Percentiles rank a stretch among this genome's conserved stretches.
These are phyloP conservation scores for Xylariaceae sp. DNA, from an alignment of 2,329 filamentous ascomycete species.

Conservation along the genomic window DNA sequence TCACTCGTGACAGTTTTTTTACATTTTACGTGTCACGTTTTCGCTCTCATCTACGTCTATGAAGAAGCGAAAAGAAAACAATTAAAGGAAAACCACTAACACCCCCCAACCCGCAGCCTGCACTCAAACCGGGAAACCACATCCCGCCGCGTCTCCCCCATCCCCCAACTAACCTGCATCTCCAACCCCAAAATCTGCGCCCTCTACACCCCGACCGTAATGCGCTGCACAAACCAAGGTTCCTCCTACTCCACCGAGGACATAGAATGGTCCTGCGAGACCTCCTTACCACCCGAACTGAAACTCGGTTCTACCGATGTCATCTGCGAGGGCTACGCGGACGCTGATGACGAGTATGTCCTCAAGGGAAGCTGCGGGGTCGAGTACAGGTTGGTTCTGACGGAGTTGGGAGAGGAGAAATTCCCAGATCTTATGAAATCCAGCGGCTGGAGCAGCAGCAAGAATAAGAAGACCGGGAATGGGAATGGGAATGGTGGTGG, in stretches of 20 bases:
- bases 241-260: constrained; percentile 74
- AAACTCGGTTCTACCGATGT: constrained; percentile 83
- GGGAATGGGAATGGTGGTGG: constrained; percentile 27
- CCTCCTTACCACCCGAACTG: constrained; percentile 56
- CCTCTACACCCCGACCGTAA: constrained; percentile 70
- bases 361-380: constrained; percentile 89
- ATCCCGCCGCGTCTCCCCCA: constrained; percentile 66
- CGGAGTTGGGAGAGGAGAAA: constrained; percentile 66
- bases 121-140: too few species aligned
- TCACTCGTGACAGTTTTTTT: too few species aligned
- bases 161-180: constrained; percentile 76
- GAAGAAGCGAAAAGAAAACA: too few species aligned
- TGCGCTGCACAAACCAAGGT: constrained; percentile 88
- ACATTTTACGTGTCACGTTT: too few species aligned
- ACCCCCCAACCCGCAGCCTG: too few species aligned
- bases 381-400: constrained; percentile 79
- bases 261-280: constrained; percentile 85
- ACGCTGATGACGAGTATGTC: constrained; percentile 75
- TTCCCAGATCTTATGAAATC: constrained; percentile 55
- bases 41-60: too few species aligned
- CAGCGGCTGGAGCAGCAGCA: constrained; percentile 34
- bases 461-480: too few species aligned
- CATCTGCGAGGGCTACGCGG: constrained; percentile 82
- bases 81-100: too few species aligned
- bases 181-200: constrained; percentile 61